Evolutionary conservation across 768 basidiomycete species (phyloP), one percentile per base, ranked within the genome.

Genomic region (Tubosaeta sp.): DNA sequence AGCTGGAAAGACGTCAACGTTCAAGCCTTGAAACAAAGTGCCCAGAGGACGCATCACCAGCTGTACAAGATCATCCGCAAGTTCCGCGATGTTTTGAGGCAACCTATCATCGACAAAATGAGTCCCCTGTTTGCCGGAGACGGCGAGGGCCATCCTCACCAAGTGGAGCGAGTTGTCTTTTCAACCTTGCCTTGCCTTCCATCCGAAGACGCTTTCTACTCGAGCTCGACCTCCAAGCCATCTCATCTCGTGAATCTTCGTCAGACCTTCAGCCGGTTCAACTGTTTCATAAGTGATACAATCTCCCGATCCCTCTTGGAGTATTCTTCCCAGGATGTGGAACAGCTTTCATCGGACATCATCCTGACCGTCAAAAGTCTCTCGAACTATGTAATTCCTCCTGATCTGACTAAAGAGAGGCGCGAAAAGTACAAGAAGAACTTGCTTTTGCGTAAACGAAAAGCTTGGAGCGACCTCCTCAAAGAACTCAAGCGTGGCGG

Each of bases 1-100:
- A 97, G 94, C 63, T 98, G 97, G 97, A 97, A 90, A 69, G 97
- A 99, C 64, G 75, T 94, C 64, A 99, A 98, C 62, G 88, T 98
- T 10, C 86, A 91, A 57, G 94, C 97, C 2, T 76, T 99, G 52
- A 90, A 88, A 67, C 85, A 88, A 54, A 97, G 94, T 64, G 94
- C 97, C 0, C 84, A 88, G 53, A 84, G 77, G 61, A 93, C 92
- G 2, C 97, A 99, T 66, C 85, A 84, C 53, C 91, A 95, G 57
- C 74, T 99, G 2, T 94, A 91, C 79, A 92, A 91, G 67, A 79
- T 84, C 56, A 81, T 97, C 53, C 83, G 91, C 47, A 97, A 92
- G 72, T 95, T 94, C 75, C 83, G 93, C n/a, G 88, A 91, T 41
- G 67, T 91, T 22, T 76, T 98, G n/a, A 82, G 85, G 42, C 84